phyloP scores from a whole-genome alignment of 176 grass and related monocot species.

The Luzula sylvatica region DNA sequence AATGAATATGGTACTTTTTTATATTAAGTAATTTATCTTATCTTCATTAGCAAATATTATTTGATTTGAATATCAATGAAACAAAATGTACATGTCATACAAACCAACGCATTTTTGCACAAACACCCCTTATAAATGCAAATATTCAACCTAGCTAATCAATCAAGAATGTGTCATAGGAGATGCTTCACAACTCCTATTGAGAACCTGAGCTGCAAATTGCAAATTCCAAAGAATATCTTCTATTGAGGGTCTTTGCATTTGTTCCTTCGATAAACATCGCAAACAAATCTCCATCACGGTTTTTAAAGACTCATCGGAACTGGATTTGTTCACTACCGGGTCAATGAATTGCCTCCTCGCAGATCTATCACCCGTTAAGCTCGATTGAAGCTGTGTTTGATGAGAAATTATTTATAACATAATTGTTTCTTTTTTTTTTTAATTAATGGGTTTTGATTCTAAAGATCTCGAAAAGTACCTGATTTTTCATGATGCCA shows the following conservation, averaged over 20 bases:
- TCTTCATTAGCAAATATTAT: too few species aligned
- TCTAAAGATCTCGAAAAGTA: too few species aligned
- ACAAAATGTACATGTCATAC: too few species aligned
- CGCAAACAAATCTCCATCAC: slow-evolving; percentile 82
- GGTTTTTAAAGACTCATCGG: slow-evolving; percentile 66
- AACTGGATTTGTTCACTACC: slow-evolving; percentile 44
- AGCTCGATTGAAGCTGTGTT: slow-evolving; percentile 55
- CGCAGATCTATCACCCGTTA: slow-evolving; percentile 37
- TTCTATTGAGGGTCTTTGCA: slow-evolving; percentile 72
- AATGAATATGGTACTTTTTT: too few species aligned
- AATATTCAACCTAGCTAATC: slow-evolving; percentile 8
- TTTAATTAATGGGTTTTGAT: too few species aligned
- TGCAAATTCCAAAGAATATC: slow-evolving; percentile 98
- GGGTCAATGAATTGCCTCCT: slow-evolving; percentile 63
- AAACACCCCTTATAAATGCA: not conserved
- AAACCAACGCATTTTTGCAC: too few species aligned
- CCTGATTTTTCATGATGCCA: slow-evolving; percentile 78
- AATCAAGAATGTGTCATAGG: slow-evolving; percentile 34
- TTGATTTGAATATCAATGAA: too few species aligned
- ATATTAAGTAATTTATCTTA: too few species aligned
- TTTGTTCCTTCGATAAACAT: slow-evolving; percentile 67
- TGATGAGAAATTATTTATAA: slow-evolving; percentile 6
- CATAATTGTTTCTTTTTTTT: too few species aligned
- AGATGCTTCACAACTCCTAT: slow-evolving; percentile 53
- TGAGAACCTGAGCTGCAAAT: slow-evolving; percentile 85